These are phyloP conservation scores for Tolypocladium amazonense DNA, from an alignment of 2,329 filamentous ascomycete genomes.

Conservation along the genomic window DNA sequence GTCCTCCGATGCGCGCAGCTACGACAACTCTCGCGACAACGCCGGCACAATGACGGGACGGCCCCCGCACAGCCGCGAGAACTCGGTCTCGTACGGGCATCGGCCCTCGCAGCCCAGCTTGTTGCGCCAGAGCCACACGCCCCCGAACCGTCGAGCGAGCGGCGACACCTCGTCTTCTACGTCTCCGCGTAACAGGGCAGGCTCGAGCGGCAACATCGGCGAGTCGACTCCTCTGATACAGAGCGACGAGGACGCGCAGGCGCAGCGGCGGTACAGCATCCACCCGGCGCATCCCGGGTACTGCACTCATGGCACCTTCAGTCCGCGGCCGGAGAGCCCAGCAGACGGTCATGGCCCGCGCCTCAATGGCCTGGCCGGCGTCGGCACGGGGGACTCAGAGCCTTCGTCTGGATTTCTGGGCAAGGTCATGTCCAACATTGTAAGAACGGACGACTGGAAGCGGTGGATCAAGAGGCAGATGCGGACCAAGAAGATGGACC, in stretches of 20 bases:
- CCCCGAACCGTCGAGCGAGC: slow-evolving; percentile 11
- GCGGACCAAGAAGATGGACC: slow-evolving; percentile 57
- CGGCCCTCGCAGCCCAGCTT: slow-evolving; percentile 32
- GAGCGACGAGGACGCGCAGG: background rate
- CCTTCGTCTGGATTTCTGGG: slow-evolving; percentile 26
- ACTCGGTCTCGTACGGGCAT: slow-evolving; percentile 18
- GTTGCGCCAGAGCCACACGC: slow-evolving; percentile 33
- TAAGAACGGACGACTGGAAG: slow-evolving; percentile 34
- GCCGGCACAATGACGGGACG: slow-evolving; percentile 12
- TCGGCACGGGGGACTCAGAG: slow-evolving; percentile 20
- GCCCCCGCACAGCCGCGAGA: slow-evolving; percentile 17
- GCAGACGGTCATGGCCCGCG: slow-evolving; percentile 16
- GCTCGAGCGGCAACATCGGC: slow-evolving; percentile 13
- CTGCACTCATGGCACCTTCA: slow-evolving; percentile 70
- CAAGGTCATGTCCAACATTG: slow-evolving; percentile 24
- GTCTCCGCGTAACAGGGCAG: background rate
- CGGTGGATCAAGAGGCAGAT: slow-evolving; percentile 39
- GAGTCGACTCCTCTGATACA: slow-evolving; percentile 43
- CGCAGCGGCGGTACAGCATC: slow-evolving; percentile 8
- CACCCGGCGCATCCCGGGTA: slow-evolving; percentile 31
- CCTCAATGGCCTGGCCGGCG: slow-evolving; percentile 17
- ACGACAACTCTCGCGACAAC: background rate
- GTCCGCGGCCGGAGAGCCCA: slow-evolving; percentile 49
- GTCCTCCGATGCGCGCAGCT: background rate
- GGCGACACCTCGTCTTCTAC: slow-evolving; percentile 6